Base-by-base conservation (phyloP, 345 rosid genomes). In the Melastoma malabathricum region DNA sequence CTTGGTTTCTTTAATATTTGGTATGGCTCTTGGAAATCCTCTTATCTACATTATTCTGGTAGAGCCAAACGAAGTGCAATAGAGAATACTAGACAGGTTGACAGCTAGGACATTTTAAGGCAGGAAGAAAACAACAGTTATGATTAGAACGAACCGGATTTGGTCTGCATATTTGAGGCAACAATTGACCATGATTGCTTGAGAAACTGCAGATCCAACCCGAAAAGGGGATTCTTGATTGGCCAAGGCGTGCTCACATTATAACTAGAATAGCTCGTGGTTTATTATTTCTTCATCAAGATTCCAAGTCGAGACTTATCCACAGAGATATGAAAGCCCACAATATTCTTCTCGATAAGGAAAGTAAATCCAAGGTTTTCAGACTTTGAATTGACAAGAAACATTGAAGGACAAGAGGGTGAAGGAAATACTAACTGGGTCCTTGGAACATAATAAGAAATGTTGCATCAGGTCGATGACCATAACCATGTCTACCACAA, bases 241-340 rank as follows among this genome's bases (percentile, higher is more conserved):
- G 74, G 74, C 51, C 57, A 9, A 65, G 15, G 50, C 67, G 67
- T 47, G 47, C 55, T 50, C 43, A 53, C 34, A 61, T 70, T 13
- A 65, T 70, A 44, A 65, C 43, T 6, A 64, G 76, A 17, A 67
- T 60, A 6, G 64, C 72, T 51, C 52, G 72, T 1, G 64, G 72
- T 0, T 61, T 67, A 47, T 44, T 71, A 6, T 64, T 67, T 59
- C 76, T 71, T 13, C 75, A 71, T 46, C 66, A 67, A 49, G 76
- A 71, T 43, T 71, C 72, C 17, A 63, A 69, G 23, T 50, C 59
- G 27, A 63, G 69, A 25, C 62, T 58, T 25, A 70, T 69, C 17
- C 73, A 64, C 54, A 60, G 73, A 54, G 73, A 73, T 57, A 44
- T 73, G 1, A 73, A 73, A 64, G 72, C 61, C 2, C 54, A 67